phyloP scores from a whole-genome alignment of 108 stramenopile species.

The Poteriospumella lacustris region DNA sequence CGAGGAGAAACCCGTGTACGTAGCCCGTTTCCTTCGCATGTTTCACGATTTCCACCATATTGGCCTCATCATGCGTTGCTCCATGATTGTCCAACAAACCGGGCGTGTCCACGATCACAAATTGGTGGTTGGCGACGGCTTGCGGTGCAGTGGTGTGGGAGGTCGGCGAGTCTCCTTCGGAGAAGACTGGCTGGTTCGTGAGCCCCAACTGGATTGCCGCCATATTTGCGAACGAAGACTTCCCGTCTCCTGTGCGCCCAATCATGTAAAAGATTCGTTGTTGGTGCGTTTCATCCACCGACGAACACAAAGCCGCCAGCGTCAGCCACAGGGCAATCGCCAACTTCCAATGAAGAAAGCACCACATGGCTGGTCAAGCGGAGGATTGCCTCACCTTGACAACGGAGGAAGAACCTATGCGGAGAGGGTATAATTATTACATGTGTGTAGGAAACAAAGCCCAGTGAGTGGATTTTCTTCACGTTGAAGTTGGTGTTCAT shows the following conservation, averaged over 20 bases:
- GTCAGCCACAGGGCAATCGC: no score
- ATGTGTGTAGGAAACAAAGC: no score
- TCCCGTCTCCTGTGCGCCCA: conserved; percentile 20
- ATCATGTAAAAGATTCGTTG: no score
- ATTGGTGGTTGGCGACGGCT: neutral
- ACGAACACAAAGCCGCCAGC: no score
- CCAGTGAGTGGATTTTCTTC: no score
- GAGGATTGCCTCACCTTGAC: no score
- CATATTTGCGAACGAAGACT: neutral
- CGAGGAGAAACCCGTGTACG: conserved; percentile 7
- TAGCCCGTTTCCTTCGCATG: neutral
- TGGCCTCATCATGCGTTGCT: neutral
- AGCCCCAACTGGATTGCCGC: neutral
- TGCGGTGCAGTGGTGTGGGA: conserved; percentile 2
- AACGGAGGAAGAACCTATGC: no score
- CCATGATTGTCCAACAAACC: conserved; percentile 22
- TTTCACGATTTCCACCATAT: conserved; percentile 8
- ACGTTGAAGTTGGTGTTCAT: no score
- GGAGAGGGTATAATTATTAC: no score
- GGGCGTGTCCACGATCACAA: neutral
- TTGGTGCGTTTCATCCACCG: no score
- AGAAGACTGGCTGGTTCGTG: neutral
- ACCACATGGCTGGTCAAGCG: no score
- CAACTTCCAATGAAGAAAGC: no score
- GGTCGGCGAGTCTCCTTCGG: neutral